phyloP scores from a whole-genome alignment of 805 yeast species.

The Pichia insulana region DNA sequence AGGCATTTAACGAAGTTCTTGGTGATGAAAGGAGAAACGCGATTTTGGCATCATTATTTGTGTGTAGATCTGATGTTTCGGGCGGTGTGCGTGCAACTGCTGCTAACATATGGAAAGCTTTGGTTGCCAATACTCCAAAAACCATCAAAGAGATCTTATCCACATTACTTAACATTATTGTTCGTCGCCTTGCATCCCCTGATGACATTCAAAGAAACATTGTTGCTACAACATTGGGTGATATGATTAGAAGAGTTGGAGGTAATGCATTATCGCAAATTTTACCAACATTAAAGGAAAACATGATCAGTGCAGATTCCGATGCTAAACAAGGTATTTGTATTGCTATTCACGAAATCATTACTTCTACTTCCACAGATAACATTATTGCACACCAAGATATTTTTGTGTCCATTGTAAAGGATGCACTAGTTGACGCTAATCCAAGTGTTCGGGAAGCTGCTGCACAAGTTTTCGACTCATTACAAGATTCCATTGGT shows the following conservation, averaged over 20 bases:
- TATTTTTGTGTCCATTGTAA: constrained; percentile 62
- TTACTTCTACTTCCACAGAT: constrained; percentile 60
- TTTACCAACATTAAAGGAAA: constrained; percentile 72
- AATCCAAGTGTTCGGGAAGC: constrained; percentile 73
- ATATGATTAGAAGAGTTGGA: constrained; percentile 89
- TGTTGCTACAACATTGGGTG: constrained; percentile 92
- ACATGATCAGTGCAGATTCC: constrained; percentile 53
- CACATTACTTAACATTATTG: constrained; percentile 68
- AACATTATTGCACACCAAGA: constrained; percentile 57
- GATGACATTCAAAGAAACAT: constrained; percentile 73
- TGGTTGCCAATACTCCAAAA: constrained; percentile 92
- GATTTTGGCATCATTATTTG: constrained; percentile 74
- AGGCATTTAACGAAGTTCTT: constrained; percentile 62
- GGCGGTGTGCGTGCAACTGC: constrained; percentile 84
- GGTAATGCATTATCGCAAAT: constrained; percentile 75
- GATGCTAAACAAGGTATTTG: constrained; percentile 95
- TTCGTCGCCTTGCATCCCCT: constrained; percentile 73
- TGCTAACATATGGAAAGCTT: constrained; percentile 91
- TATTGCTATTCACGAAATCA: constrained; percentile 80
- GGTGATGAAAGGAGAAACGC: constrained; percentile 87
- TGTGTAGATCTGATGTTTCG: constrained; percentile 88
- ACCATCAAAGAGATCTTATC: constrained; percentile 90
- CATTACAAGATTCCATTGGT: constrained; percentile 74
- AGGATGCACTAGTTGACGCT: constrained; percentile 70
- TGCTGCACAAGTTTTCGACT: constrained; percentile 87